A percentile compares a stretch with the other conserved stretches of the same genome.
phyloP scores from a whole-genome alignment of 768 basidiomycete species.

The Cyclocybe aegerita region DNA sequence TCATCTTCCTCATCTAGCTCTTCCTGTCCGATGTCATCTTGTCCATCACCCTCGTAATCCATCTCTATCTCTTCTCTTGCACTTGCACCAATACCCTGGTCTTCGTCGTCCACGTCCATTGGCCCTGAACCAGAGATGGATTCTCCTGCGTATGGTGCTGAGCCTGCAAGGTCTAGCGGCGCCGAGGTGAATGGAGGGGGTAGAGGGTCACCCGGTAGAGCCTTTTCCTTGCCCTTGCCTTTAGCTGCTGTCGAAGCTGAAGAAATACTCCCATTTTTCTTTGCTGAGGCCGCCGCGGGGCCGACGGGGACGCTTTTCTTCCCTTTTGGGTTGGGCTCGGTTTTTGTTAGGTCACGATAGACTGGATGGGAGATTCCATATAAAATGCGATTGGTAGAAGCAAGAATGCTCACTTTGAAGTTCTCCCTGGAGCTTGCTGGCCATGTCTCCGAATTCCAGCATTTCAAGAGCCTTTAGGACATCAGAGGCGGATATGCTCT shows the following conservation, averaged over 20 bases:
- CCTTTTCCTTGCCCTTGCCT: conserved; percentile 37
- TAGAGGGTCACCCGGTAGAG: conserved; percentile 13
- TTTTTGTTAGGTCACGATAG: conserved; percentile 64
- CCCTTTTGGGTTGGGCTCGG: conserved; percentile 43
- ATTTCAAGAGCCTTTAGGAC: conserved; percentile 84
- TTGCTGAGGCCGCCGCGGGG: conserved; percentile 19
- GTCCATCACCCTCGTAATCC: conserved; percentile 33
- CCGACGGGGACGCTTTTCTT: conserved; percentile 32
- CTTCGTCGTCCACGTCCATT: conserved; percentile 32
- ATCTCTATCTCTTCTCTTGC: conserved; percentile 6
- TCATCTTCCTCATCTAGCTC: conserved; percentile 38
- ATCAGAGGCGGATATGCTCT: conserved; percentile 87
- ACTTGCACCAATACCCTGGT: conserved; percentile 27
- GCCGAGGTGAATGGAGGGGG: conserved; percentile 30
- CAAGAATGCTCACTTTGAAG: conserved; percentile 47
- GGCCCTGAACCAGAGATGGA: conserved; percentile 26
- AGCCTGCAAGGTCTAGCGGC: conserved; percentile 17
- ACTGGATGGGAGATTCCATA: conserved; percentile 34
- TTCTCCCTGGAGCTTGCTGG: conserved; percentile 61
- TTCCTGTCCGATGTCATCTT: conserved; percentile 34
- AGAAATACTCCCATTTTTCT: conserved; percentile 12
- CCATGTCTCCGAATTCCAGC: conserved; percentile 74
- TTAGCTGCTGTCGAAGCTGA: conserved; percentile 22
- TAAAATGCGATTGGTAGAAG: neutral
- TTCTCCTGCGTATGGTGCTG: conserved; percentile 22